These are phyloP conservation scores for Metschnikowia shivogae DNA, from an alignment of 805 yeast genomes.

Conservation along the genomic window DNA sequence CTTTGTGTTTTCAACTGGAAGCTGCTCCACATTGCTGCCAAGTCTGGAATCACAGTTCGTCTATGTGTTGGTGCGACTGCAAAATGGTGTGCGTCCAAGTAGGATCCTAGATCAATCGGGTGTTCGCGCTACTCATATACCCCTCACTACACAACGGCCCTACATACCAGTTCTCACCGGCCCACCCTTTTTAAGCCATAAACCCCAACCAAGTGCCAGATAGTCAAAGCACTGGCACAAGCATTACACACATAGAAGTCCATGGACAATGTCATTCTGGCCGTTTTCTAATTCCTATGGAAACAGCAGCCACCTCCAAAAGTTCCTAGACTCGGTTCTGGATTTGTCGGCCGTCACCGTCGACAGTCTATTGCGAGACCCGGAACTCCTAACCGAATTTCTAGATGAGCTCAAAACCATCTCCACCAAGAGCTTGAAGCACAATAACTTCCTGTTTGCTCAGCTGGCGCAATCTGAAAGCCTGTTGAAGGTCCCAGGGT, in stretches of 20 bases:
- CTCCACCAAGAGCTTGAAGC: constrained; percentile 24
- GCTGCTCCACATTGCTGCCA: too few relatives aligned
- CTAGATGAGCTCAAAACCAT: constrained; percentile 29
- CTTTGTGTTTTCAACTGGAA: too few relatives aligned
- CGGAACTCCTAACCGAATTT: constrained; percentile 34
- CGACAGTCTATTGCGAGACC: constrained; percentile 32
- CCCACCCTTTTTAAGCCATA: too few relatives aligned
- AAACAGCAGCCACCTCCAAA: constrained; percentile 37
- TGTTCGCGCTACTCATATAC: constrained; percentile 1
- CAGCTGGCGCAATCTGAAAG: constrained; percentile 17
- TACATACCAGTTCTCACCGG: too few relatives aligned
- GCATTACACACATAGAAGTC: background rate
- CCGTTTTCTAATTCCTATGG: constrained; percentile 38
- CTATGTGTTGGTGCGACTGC: constrained; percentile 1
- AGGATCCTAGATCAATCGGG: background rate
- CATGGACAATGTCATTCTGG: constrained; percentile 40
- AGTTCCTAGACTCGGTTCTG: constrained; percentile 34
- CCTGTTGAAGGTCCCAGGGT: constrained; percentile 10
- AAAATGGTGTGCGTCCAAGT: constrained; percentile 1
- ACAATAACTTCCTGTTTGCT: constrained; percentile 30
- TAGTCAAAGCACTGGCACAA: background rate
- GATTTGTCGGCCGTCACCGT: constrained; percentile 31
- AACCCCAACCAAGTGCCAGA: too few relatives aligned
- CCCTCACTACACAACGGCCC: constrained; percentile 2
- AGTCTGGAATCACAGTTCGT: too few relatives aligned